Base-by-base conservation (phyloP, 179 eudicot genomes). In the Silene coronaria region DNA sequence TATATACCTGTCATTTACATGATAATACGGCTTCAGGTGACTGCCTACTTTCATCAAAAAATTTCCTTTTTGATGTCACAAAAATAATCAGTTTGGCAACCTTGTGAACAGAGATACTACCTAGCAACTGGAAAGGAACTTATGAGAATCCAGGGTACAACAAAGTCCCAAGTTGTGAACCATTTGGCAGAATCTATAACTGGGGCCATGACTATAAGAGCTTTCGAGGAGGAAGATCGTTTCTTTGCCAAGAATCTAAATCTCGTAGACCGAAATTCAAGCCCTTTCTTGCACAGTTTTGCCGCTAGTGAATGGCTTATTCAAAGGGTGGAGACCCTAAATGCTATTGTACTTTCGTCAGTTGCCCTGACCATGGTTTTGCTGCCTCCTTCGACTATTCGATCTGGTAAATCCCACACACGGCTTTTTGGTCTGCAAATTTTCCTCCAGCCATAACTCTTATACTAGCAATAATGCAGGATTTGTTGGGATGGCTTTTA, bases 221-320 rank as follows among this genome's bases (percentile, higher is more conserved):
- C 97, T 68, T 92, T 92, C 46, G 73, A 84, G 79, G 89, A 88
- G 80, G 96, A 90, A 76, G 93, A 88, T 9, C 88, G 93, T 7
- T 92, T 92, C 73, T 90, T 92, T 60, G 80, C 75, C 12, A 90
- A 92, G 79, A 88, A 76, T 78, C 88, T 92, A 12, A 80, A 86
- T 26, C 86, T 92, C 19, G 85, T 92, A 45, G 97, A 92, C 72
- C 80, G 73, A 74, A 90, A 89, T 80, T 93, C 91, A 30, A 83
- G 86, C 74, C 91, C 93, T 9, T 90, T 81, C 74, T 89, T 90
- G 81, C 91, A 92, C 78, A 89, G 80, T 70, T 90, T 89, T 80
- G 86, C 96, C 68, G 90, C 97, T 22, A 90, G 79, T 60, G 93
- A 92, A 78, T 92, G 97, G 97, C 71, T 92, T 81, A 89, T 90